Percentiles rank a stretch among this genome's conserved stretches.
Conservation (phyloP, 768 basidiomycete species). For the Paxillus rubicundulus region DNA sequence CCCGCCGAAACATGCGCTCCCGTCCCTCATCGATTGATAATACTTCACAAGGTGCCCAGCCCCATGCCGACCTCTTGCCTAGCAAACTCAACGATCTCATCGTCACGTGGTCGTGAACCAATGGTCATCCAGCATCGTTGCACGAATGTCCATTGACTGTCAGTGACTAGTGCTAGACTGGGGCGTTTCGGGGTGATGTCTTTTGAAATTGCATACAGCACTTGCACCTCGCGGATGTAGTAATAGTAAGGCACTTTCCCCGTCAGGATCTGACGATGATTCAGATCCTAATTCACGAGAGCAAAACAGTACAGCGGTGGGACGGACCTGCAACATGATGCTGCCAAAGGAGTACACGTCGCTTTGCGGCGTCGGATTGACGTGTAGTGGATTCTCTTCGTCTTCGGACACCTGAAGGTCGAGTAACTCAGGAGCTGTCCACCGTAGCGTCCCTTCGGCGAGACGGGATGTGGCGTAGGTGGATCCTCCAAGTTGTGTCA, state of each 20-base stretch:
- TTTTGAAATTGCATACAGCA: not conserved
- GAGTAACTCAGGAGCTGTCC: constrained; percentile 43
- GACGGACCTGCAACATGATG: constrained; percentile 26
- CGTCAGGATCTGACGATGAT: not conserved
- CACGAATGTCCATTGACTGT: constrained; percentile 6
- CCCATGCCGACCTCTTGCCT: too few relatives aligned
- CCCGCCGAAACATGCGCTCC: too few relatives aligned
- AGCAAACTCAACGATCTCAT: too few relatives aligned
- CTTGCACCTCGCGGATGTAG: not conserved
- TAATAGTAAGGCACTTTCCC: not conserved
- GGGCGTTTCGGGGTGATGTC: not conserved
- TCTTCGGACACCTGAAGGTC: constrained; percentile 1
- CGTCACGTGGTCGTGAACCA: too few relatives aligned
- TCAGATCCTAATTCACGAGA: not conserved
- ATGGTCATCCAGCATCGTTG: not conserved
- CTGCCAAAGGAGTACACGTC: constrained; percentile 25
- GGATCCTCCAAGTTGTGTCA: constrained; percentile 28
- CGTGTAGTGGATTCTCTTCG: constrained; percentile 7
- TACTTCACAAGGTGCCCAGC: too few relatives aligned
- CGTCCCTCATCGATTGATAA: too few relatives aligned
- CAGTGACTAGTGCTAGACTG: not conserved
- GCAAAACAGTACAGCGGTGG: not conserved
- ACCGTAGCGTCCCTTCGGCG: constrained; percentile 33
- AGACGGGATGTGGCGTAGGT: constrained; percentile 33
- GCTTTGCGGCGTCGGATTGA: not conserved